These are phyloP conservation scores for Ormosia emarginata DNA, from an alignment of 306 rosid genomes.

Conservation along the genomic window DNA sequence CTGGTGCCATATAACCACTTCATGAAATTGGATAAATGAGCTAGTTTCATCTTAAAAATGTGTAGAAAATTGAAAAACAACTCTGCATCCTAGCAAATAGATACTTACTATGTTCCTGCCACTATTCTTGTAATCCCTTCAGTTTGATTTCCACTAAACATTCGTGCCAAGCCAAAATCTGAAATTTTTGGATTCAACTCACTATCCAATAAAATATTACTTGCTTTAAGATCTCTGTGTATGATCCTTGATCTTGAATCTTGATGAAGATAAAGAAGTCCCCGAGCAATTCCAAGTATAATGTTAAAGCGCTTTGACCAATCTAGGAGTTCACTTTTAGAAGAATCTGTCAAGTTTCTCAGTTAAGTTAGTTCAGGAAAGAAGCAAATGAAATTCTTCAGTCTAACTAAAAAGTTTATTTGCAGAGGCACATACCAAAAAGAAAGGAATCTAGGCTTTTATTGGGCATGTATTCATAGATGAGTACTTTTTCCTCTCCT, in stretches of 20 bases:
- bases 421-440: slow-evolving; percentile 23
- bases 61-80: background rate
- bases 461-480: slow-evolving; percentile 33
- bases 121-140: slow-evolving; percentile 20
- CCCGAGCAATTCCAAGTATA: slow-evolving; percentile 29
- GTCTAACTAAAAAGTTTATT: background rate
- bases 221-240: slow-evolving; percentile 35
- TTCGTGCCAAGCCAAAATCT: slow-evolving; percentile 25
- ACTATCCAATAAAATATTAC: slow-evolving; percentile 25
- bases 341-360: slow-evolving; percentile 1
- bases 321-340: background rate
- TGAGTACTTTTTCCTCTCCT: slow-evolving; percentile 29
- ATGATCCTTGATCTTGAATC: slow-evolving; percentile 34
- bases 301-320: slow-evolving; percentile 27
- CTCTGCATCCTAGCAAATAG: background rate
- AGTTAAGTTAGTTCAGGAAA: background rate
- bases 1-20: slow-evolving; percentile 34
- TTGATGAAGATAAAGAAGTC: slow-evolving; percentile 35
- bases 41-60: background rate
- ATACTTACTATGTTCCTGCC: slow-evolving; percentile 26
- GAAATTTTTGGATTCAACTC: slow-evolving; percentile 32
- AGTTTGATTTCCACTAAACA: slow-evolving; percentile 13
- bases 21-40: background rate
- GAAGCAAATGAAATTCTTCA: background rate
- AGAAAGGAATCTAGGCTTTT: slow-evolving; percentile 36